These are phyloP conservation scores for Passiflora organensis DNA, from an alignment of 345 rosid genomes.

Conservation along the genomic window DNA sequence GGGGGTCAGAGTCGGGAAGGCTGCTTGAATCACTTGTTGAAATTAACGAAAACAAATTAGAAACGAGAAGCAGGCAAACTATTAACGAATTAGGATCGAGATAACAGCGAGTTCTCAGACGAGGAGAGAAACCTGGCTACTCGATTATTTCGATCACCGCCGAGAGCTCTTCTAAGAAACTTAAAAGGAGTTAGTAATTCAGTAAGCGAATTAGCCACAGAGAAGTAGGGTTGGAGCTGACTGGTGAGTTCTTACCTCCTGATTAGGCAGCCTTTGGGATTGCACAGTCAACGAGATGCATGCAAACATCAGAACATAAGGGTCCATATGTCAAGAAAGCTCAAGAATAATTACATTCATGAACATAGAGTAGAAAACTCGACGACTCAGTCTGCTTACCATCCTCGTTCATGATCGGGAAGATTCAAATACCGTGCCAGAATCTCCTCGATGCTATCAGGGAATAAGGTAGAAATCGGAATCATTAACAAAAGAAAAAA, in stretches of 20 bases:
- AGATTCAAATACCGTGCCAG: constrained; percentile 34
- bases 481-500: too few relatives aligned
- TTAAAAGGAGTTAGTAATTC: constrained; percentile 8
- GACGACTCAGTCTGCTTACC: constrained; percentile 18
- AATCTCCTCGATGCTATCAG: constrained; percentile 43
- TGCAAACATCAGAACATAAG: too few relatives aligned
- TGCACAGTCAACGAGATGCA: not conserved
- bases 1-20: constrained; percentile 13
- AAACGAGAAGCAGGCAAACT: not conserved
- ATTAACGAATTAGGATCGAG: not conserved
- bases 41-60: not conserved
- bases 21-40: constrained; percentile 8
- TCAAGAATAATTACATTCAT: not conserved
- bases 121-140: constrained; percentile 16
- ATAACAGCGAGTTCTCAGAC: not conserved
- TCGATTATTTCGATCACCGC: constrained; percentile 10
- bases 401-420: constrained; percentile 42
- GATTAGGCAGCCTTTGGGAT: constrained; percentile 4
- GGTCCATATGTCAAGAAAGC: too few relatives aligned
- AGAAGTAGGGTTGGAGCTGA: too few relatives aligned
- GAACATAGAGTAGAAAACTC: not conserved
- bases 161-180: constrained; percentile 32
- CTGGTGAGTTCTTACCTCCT: too few relatives aligned
- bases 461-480: too few relatives aligned
- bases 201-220: too few relatives aligned